Percentiles rank a stretch among this genome's conserved stretches.
These are phyloP conservation scores for Pichia cactophila DNA, from an alignment of 1,139 yeast genomes.

Conservation along the genomic window DNA sequence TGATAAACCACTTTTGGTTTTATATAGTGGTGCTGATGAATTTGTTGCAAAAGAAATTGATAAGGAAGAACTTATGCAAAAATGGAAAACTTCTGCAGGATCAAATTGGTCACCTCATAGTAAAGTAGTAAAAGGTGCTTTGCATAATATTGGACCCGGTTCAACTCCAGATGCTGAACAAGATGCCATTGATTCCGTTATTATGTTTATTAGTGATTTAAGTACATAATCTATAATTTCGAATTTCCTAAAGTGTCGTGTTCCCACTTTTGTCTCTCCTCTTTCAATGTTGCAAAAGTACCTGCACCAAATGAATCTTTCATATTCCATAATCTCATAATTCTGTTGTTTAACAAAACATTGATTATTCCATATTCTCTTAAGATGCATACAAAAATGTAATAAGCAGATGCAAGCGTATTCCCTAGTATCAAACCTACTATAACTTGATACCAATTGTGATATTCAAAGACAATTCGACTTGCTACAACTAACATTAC, in stretches of 20 bases:
- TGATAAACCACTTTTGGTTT: conserved; percentile 40
- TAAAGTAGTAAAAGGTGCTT: conserved; percentile 52
- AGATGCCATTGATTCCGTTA: conserved; percentile 12
- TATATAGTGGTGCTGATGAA: conserved; percentile 58
- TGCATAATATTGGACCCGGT: conserved; percentile 45
- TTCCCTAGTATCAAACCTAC: conserved; percentile 67
- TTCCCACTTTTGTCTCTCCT: conserved; percentile 23
- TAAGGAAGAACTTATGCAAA: conserved; percentile 38
- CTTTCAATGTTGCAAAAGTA: conserved; percentile 11
- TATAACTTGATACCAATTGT: conserved; percentile 61
- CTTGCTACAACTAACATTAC: conserved; percentile 52
- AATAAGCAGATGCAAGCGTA: conserved; percentile 52
- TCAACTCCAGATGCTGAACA: conserved; percentile 25
- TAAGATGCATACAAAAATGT: conserved; percentile 40
- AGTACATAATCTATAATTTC: not conserved
- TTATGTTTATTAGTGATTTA: conserved; percentile 11
- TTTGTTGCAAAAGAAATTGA: conserved; percentile 49
- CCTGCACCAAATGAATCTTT: conserved; percentile 38
- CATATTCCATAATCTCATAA: conserved; percentile 39
- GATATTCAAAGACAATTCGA: conserved; percentile 74
- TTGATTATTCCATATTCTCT: conserved; percentile 58
- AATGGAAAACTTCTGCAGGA: conserved; percentile 41
- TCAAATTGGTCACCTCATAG: conserved; percentile 47
- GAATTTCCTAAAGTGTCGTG: not conserved
- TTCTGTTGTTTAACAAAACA: conserved; percentile 45